Base-by-base conservation (phyloP, 495 filamentous ascomycete genomes). In the Rusavskia elegans region DNA sequence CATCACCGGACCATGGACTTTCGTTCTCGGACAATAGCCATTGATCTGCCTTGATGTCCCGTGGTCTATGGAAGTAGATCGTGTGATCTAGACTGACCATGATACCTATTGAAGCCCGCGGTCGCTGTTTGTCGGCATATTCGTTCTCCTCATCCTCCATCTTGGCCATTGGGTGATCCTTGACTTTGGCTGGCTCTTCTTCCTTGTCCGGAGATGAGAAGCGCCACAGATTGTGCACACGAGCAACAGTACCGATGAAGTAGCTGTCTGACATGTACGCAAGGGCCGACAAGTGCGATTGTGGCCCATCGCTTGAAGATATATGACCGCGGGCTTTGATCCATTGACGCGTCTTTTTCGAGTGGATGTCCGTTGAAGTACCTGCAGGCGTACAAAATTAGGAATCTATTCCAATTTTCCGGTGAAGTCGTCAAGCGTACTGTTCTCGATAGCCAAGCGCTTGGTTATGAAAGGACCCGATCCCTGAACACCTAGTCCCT, bases 1-100 rank as follows among this genome's bases (percentile, higher is more conserved):
- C 90, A 58, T 94, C 87, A 14, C 87, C 88, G 17, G 82, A 78
- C 92, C 92, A 98, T n/a, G 90, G 87, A 53, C 80, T 89, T 66
- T 87, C 79, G 79, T 89, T 89, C 73, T 96, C 90, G 17, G 75
- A 78, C 55, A 94, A 77, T 77, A 96, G 80, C 92, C 92, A 98
- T 64, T 95, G 86, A 64, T 97, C 92, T 11, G 87, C 86, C 38
- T 75, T 74, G 63, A 95, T 87, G 29, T 75, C 76, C 57, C 72
- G 68, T 38, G 87, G 86, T 58, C 84, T 80, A 59, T 98, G 93
- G 67, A 98, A 98, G 65, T 93, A 95, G 42, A 98, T 95, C 3
- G 81, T 83, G 68, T 92, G 87, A 64, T 98, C 92, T 20, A 98
- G 68, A 51, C 82, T 88, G 52, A 97, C 88, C 85, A 96, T 90